Evolutionary conservation across 495 filamentous ascomycete genomes (phyloP), one percentile per base, ranked within the genome.

Genomic region (Niebla homalea): DNA sequence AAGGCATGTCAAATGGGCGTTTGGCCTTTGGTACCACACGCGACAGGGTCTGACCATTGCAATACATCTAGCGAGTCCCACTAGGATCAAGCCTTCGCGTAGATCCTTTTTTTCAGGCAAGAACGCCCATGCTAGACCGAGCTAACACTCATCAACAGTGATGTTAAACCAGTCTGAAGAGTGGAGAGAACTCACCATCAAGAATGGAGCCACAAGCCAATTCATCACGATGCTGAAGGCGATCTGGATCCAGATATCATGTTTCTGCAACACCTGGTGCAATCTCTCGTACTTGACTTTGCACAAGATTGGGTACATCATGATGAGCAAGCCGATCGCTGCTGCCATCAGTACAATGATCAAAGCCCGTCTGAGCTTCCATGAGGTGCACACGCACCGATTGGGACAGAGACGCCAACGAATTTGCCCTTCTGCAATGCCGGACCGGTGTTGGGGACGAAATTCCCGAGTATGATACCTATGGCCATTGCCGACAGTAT

Each of bases 301-400:
- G 76, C 89, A 92, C 19, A 94, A 70, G 53, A 93, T 93, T 0
- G 89, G 89, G 58, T 93, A 94, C 88, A 94, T 94, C 87, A 94
- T 94, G 23, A 92, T 77, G 7, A 94, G 73, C 18, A 94, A 70
- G 12, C 89, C 88, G 52, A 90, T 65, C 0, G 87, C 86, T 86
- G n/a, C 42, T 37, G 44, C 12, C 39, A 48, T 18, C 29, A 32
- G 43, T 16, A 45, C 43, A 14, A 19, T 14, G 43, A 43, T 20
- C 48, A 16, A 8, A 29, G n/a, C 43, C 23, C 22, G 22, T n/a
- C 40, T 14, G 40, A 15, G 18, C 15, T 14, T 19, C 25, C 43
- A 3, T 43, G 36, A 42, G 45, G 50, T 51, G n/a, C 51, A n/a
- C 1, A 62, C 75, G 45, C 62, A 84, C 82, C 84, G 41, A 93